These are phyloP conservation scores for Aphanoascus verrucosus DNA, from an alignment of 2,329 filamentous ascomycete genomes.

Conservation along the genomic window DNA sequence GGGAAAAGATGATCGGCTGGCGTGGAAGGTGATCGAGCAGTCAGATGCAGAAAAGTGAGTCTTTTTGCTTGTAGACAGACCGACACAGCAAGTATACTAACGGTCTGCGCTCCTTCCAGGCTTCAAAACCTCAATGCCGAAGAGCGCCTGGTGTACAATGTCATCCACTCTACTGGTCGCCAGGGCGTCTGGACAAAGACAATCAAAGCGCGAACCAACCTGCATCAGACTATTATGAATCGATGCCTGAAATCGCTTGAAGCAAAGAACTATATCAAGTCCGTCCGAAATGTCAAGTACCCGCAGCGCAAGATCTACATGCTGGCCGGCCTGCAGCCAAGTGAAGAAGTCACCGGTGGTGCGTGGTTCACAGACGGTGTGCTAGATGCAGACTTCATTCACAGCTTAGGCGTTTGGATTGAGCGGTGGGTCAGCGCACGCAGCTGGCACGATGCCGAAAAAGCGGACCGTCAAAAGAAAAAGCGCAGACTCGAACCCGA, in stretches of 20 bases:
- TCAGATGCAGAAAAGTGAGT: conserved; percentile 41
- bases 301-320: conserved; percentile 95
- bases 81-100: conserved; percentile 8
- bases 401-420: conserved; percentile 60
- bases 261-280: conserved; percentile 68
- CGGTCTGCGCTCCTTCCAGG: conserved; percentile 18
- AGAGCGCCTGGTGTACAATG: conserved; percentile 76
- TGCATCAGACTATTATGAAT: conserved; percentile 74
- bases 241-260: conserved; percentile 76
- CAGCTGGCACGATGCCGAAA: conserved; percentile 54
- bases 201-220: conserved; percentile 66
- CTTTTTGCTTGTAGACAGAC: background rate
- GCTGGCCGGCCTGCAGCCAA: conserved; percentile 70
- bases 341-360: conserved; percentile 82
- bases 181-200: conserved; percentile 87
- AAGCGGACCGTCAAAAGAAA: conserved; percentile 29
- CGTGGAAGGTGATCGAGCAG: conserved; percentile 40
- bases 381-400: conserved; percentile 79
- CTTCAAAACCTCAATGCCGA: conserved; percentile 46
- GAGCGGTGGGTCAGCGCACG: conserved; percentile 60
- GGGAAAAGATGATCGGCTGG: conserved; percentile 34
- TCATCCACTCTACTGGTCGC: conserved; percentile 74
- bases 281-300: conserved; percentile 84
- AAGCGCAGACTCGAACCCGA: conserved; percentile 31
- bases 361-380: conserved; percentile 91